A percentile compares a stretch with the other conserved stretches of the same genome.
These are phyloP conservation scores for Lepiota venenata DNA, from an alignment of 768 basidiomycete genomes.

Conservation along the genomic window DNA sequence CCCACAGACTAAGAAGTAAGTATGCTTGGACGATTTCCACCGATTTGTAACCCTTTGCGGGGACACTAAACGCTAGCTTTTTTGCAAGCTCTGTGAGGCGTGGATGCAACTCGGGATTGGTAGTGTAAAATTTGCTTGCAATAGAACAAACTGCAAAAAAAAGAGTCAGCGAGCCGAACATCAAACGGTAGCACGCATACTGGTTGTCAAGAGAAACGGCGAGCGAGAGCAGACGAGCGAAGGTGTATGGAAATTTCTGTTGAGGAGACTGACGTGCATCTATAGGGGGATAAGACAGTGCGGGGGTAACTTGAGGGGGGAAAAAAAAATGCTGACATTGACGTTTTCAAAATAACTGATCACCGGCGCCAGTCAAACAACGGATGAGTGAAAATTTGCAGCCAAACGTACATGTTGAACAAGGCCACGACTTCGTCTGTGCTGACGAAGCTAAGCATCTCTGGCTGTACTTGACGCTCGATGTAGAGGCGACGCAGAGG, in stretches of 20 bases:
- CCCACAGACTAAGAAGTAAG: constrained; percentile 84
- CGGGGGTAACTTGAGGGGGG: constrained; percentile 12
- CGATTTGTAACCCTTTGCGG: constrained; percentile 87
- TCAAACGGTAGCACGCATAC: constrained; percentile 40
- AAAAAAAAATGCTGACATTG: constrained; percentile 45
- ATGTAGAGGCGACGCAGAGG: constrained; percentile 82
- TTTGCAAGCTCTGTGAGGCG: constrained; percentile 80
- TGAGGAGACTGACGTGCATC: constrained; percentile 81
- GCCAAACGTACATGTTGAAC: constrained; percentile 75
- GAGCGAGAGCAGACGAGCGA: constrained; percentile 91
- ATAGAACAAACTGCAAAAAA: constrained; percentile 81
- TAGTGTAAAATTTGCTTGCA: constrained; percentile 83
- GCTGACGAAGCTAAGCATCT: constrained; percentile 85
- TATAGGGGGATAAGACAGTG: constrained; percentile 23
- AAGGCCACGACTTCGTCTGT: constrained; percentile 89
- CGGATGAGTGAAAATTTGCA: constrained; percentile 2
- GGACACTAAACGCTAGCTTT: constrained; percentile 84
- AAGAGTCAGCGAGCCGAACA: constrained; percentile 6
- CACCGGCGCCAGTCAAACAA: constrained; percentile 11
- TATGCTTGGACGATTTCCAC: constrained; percentile 96
- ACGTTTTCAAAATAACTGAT: constrained; percentile 73
- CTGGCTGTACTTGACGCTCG: constrained; percentile 87
- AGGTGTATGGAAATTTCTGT: constrained; percentile 90
- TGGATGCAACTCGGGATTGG: constrained; percentile 77
- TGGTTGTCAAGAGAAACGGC: constrained; percentile 92